These are phyloP conservation scores for Hevea brasiliensis DNA, from an alignment of 345 rosid species.

Conservation along the genomic window DNA sequence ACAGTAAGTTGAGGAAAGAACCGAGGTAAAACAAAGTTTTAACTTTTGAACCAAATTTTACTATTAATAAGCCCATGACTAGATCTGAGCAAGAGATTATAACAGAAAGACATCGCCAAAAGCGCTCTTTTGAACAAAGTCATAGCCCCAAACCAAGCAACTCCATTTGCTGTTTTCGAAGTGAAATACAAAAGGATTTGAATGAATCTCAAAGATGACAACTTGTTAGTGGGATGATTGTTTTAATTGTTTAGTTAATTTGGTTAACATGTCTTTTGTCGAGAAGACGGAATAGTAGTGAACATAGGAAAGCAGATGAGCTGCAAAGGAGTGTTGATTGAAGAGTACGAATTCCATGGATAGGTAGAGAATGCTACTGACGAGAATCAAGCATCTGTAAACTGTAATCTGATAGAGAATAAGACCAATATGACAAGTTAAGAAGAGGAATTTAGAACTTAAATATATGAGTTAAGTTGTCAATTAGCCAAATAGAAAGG, in stretches of 20 bases:
- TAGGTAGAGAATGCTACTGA: background rate
- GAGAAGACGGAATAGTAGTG: background rate
- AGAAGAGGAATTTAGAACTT: background rate
- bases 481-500: background rate
- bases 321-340: background rate
- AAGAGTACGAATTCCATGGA: background rate
- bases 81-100: too few relatives aligned
- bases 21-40: too few relatives aligned
- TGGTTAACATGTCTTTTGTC: background rate
- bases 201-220: background rate
- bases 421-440: background rate
- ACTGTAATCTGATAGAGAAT: background rate
- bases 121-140: too few relatives aligned
- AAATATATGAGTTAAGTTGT: too few relatives aligned
- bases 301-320: background rate
- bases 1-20: too few relatives aligned
- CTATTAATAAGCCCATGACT: too few relatives aligned
- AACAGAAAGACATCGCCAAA: too few relatives aligned
- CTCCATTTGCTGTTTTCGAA: background rate
- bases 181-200: background rate
- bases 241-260: background rate
- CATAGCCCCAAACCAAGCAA: too few relatives aligned
- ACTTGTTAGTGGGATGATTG: background rate
- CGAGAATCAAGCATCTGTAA: background rate
- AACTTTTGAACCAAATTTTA: too few relatives aligned